phyloP scores from a whole-genome alignment of 208 protist species.

The Wallacemonas sp. region DNA sequence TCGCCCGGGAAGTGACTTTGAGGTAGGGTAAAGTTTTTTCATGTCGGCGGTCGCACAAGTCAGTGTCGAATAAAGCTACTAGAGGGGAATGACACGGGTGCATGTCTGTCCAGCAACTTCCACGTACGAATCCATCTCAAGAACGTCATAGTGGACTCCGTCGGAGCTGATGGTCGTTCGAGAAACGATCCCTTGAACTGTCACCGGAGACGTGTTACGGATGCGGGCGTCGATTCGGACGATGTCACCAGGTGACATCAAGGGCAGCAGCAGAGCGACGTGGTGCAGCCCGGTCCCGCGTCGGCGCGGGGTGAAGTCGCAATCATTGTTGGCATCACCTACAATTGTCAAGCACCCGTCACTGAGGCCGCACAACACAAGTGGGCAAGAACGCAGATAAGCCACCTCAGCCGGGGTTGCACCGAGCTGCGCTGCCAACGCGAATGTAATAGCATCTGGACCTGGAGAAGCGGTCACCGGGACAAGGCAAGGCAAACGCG shows the following conservation, averaged over 20 bases:
- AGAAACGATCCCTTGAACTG: conserved; percentile 34
- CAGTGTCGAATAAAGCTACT: conserved; percentile 9
- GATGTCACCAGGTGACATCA: conserved; percentile 41
- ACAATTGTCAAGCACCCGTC: conserved; percentile 3
- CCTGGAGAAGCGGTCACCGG: conserved; percentile 1
- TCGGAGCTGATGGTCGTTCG: conserved; percentile 25
- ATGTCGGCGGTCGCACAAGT: background rate
- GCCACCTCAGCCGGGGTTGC: conserved; percentile 25
- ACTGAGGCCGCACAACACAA: conserved; percentile 25
- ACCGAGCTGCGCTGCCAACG: conserved; percentile 21
- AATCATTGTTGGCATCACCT: background rate
- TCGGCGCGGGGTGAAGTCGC: background rate
- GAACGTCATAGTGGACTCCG: conserved; percentile 39
- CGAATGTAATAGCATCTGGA: conserved; percentile 16
- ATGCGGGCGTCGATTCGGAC: conserved; percentile 25
- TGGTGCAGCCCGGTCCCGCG: conserved; percentile 14
- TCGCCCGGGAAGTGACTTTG: too few relatives aligned
- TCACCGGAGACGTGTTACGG: conserved; percentile 2
- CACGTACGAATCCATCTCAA: conserved; percentile 23
- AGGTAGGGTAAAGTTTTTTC: too few relatives aligned
- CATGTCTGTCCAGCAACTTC: conserved; percentile 36
- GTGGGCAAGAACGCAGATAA: conserved; percentile 24
- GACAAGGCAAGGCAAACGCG: conserved; percentile 40
- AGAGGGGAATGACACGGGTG: conserved; percentile 47
- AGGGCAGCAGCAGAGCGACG: conserved; percentile 40